These are phyloP conservation scores for Pelargonium australe DNA, from an alignment of 441 rosid species.

Conservation along the genomic window DNA sequence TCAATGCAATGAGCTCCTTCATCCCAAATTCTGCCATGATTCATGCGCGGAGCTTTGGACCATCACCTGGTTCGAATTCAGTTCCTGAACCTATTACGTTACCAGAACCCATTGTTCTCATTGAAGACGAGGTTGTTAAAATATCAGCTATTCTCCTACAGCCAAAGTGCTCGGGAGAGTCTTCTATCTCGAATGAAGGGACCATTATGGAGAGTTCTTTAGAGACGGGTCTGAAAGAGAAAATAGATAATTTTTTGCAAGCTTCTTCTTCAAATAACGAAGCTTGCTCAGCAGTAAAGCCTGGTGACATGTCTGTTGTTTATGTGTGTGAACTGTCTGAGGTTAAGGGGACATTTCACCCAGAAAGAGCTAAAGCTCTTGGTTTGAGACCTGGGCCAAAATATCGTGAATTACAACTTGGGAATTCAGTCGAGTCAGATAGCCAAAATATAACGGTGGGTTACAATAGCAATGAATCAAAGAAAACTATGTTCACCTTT, in stretches of 20 bases:
- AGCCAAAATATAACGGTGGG: constrained; percentile 53
- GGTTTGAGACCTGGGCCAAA: constrained; percentile 81
- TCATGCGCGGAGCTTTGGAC: constrained; percentile 74
- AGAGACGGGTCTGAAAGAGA: not conserved
- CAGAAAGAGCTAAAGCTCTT: constrained; percentile 63
- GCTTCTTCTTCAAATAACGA: not conserved
- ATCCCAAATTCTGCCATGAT: constrained; percentile 96
- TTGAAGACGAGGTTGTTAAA: constrained; percentile 74
- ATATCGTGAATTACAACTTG: constrained; percentile 65
- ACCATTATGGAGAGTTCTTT: not conserved
- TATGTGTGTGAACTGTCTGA: constrained; percentile 84
- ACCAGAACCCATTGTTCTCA: constrained; percentile 49
- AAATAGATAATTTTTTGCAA: not conserved
- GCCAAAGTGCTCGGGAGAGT: constrained; percentile 31
- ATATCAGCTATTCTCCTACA: constrained; percentile 65
- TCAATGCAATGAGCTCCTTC: constrained; percentile 87
- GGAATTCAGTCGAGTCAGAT: constrained; percentile 80
- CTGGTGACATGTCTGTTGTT: constrained; percentile 73
- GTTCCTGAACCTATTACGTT: constrained; percentile 29
- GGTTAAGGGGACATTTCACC: constrained; percentile 72
- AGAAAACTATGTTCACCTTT: not conserved
- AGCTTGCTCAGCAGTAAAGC: constrained; percentile 30
- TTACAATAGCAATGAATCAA: constrained; percentile 7
- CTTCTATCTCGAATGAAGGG: not conserved
- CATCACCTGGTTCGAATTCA: constrained; percentile 34